phyloP scores from a whole-genome alignment of 1,139 yeast genomes.

The Suhomyces choctaworum region DNA sequence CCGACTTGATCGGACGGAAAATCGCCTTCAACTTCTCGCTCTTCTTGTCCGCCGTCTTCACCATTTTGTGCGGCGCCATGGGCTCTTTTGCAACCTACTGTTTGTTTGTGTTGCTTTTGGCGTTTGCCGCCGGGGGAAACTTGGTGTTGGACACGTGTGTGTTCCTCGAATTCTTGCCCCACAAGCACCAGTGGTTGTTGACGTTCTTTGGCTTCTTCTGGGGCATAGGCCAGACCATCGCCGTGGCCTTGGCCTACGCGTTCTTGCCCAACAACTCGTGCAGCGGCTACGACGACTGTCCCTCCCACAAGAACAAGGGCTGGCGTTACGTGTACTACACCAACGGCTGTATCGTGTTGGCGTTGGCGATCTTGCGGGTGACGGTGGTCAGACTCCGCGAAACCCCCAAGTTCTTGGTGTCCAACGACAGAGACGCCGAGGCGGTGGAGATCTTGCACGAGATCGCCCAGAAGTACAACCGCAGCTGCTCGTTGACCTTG shows the following conservation, averaged over 20 bases:
- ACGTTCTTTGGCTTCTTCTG: constrained; percentile 40
- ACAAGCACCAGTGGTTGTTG: constrained; percentile 34
- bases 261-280: constrained; percentile 34
- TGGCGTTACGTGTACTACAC: constrained; percentile 41
- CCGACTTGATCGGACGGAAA: constrained; percentile 29
- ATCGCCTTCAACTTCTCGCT: constrained; percentile 39
- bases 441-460: constrained; percentile 30
- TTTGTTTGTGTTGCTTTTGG: constrained; percentile 25
- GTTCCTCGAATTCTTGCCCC: constrained; percentile 31
- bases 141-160: constrained; percentile 34
- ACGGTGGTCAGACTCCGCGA: constrained; percentile 35
- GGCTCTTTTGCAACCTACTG: constrained; percentile 31
- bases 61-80: constrained; percentile 31
- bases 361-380: constrained; percentile 30
- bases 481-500: constrained; percentile 31
- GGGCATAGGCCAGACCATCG: constrained; percentile 39
- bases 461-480: constrained; percentile 30
- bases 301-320: constrained; percentile 31
- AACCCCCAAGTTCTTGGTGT: constrained; percentile 37
- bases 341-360: constrained; percentile 33
- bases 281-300: constrained; percentile 29
- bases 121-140: constrained; percentile 33
- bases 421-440: constrained; percentile 36
- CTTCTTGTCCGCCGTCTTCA: constrained; percentile 24
- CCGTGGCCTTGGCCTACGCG: constrained; percentile 34